Evolutionary conservation across 768 basidiomycete species (phyloP).

Genomic region (Psilocybe sp.): DNA sequence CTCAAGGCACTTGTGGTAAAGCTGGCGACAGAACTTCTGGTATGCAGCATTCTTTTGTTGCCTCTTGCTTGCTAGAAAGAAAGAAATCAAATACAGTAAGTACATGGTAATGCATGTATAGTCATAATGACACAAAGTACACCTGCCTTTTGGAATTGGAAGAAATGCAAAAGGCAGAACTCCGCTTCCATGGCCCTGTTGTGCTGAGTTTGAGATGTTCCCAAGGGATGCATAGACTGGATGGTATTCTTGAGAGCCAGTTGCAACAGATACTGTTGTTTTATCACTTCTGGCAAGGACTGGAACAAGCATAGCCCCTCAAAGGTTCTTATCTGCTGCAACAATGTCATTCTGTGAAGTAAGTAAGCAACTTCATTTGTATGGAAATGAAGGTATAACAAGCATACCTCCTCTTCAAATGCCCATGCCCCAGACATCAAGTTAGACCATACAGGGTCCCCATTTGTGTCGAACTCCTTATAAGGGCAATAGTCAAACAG

Average conservation of each 20-base stretch:
- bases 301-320: constrained; percentile 28
- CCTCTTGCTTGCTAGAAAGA: constrained; percentile 11
- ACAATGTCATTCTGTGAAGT: constrained; percentile 22
- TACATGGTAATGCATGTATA: constrained; percentile 10
- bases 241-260: constrained; percentile 36
- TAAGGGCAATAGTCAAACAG: no score
- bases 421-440: no score
- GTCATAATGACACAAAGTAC: no score
- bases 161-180: constrained; percentile 30
- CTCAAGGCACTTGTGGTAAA: constrained; percentile 23
- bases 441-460: no score
- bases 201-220: constrained; percentile 22
- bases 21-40: constrained; percentile 19
- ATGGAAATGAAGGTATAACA: constrained; percentile 27
- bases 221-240: constrained; percentile 31
- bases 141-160: constrained; percentile 32
- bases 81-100: constrained; percentile 4
- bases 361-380: constrained; percentile 13
- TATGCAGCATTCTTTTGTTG: constrained; percentile 14
- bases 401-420: no score
- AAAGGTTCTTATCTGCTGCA: constrained; percentile 15
- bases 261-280: constrained; percentile 38
- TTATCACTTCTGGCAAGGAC: constrained; percentile 37
- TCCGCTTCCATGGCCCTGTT: constrained; percentile 24
- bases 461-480: no score